Evolutionary conservation across 805 yeast genomes (phyloP).

Genomic region (Wickerhamiella slavikovae): DNA sequence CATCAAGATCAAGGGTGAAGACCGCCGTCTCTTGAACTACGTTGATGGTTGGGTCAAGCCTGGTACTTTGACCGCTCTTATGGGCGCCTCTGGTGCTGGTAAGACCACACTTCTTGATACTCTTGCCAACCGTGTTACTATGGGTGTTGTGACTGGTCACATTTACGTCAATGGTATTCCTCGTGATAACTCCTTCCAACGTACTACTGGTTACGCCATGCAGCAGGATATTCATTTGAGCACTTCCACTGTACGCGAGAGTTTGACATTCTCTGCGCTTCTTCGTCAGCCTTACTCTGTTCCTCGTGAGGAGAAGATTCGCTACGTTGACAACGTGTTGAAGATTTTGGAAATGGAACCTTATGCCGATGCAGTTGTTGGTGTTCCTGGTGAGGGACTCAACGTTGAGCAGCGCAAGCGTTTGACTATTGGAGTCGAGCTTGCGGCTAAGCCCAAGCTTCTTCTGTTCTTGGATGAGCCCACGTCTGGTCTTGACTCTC

Average conservation of each 20-base stretch:
- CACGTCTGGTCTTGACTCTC: conserved; percentile 41
- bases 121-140: conserved; percentile 40
- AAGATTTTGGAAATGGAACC: conserved; percentile 39
- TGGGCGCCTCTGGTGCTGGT: conserved; percentile 75
- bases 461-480: conserved; percentile 43
- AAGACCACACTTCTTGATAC: conserved; percentile 52
- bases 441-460: conserved; percentile 41
- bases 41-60: conserved; percentile 53
- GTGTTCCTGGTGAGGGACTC: conserved; percentile 46
- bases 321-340: conserved; percentile 44
- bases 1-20: conserved; percentile 24
- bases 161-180: conserved; percentile 45
- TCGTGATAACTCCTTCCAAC: conserved; percentile 38
- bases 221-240: conserved; percentile 55
- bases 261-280: conserved; percentile 43
- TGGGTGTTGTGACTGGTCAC: conserved; percentile 51
- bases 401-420: conserved; percentile 43
- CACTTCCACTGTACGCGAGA: conserved; percentile 48
- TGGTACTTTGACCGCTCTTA: conserved; percentile 53
- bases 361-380: conserved; percentile 53
- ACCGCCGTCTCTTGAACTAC: conserved; percentile 20
- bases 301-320: conserved; percentile 33
- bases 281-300: conserved; percentile 42
- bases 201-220: conserved; percentile 56
- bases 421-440: conserved; percentile 43